Evolutionary conservation across 169 alveolate genomes (phyloP).

Genomic region (Cryptosporidium sp.): DNA sequence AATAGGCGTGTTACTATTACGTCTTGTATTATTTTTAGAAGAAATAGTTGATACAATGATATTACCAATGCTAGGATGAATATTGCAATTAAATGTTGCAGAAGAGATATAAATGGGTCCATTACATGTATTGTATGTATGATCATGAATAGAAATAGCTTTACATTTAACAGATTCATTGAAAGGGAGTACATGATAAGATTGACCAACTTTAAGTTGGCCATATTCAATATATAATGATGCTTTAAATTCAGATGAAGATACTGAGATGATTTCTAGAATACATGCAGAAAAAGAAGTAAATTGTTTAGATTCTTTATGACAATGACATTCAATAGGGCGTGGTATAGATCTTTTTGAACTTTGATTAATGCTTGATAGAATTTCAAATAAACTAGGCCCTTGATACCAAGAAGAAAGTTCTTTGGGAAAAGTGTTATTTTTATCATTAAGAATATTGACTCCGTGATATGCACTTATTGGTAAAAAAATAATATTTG

Average conservation of each 20-base stretch:
- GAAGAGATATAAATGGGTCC: conserved; percentile 48
- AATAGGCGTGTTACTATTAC: neutral
- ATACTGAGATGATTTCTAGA: conserved; percentile 19
- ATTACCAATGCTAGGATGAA: conserved; percentile 17
- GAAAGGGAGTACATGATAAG: conserved; percentile 20
- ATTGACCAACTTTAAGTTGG: conserved; percentile 27
- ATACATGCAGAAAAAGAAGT: conserved; percentile 24
- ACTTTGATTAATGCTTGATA: neutral
- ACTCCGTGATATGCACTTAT: conserved; percentile 40
- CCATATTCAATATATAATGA: conserved; percentile 41
- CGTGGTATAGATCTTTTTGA: neutral
- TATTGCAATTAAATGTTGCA: conserved; percentile 25
- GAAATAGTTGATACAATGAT: conserved; percentile 9
- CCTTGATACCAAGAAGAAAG: conserved; percentile 34
- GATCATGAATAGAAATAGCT: conserved; percentile 20
- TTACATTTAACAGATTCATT: conserved; percentile 17
- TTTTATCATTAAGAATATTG: conserved; percentile 9
- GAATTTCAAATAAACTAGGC: conserved; percentile 25
- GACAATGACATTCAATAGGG: conserved; percentile 11
- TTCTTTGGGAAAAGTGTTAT: neutral
- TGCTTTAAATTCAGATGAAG: conserved; percentile 37
- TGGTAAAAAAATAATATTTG: conserved; percentile 28
- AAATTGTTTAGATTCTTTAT: neutral
- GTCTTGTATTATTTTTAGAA: neutral
- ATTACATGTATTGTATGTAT: neutral